phyloP scores from a whole-genome alignment of 345 rosid species.

The Hypericum perforatum region DNA sequence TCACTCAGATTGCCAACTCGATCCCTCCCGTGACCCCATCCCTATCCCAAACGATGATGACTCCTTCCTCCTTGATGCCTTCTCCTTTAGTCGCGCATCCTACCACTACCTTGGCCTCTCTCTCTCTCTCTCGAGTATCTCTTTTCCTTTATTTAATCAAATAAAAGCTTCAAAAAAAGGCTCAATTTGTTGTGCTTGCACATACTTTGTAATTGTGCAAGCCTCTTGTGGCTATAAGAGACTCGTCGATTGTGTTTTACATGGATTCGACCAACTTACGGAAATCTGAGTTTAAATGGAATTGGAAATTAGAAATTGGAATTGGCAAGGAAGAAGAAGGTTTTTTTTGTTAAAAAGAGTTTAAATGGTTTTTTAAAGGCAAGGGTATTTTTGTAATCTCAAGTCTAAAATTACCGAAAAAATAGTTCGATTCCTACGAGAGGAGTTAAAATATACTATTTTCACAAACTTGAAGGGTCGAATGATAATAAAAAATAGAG shows the following conservation, averaged over 20 bases:
- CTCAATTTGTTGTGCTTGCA: background rate
- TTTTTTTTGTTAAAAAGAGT: too few relatives aligned
- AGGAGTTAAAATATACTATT: too few relatives aligned
- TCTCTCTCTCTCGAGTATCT: background rate
- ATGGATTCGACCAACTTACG: conserved; percentile 46
- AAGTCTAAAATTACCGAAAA: too few relatives aligned
- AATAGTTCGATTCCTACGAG: too few relatives aligned
- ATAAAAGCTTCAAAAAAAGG: conserved; percentile 5
- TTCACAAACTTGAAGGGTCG: too few relatives aligned
- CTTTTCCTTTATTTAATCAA: conserved; percentile 1
- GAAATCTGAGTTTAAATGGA: conserved; percentile 34
- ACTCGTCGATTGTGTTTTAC: conserved; percentile 59
- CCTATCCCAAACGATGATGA: conserved; percentile 33
- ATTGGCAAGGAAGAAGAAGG: too few relatives aligned
- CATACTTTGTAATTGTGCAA: too few relatives aligned
- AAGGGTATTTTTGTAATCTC: too few relatives aligned
- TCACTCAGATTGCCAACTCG: conserved; percentile 68
- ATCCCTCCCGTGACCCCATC: conserved; percentile 37
- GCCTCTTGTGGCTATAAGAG: conserved; percentile 52
- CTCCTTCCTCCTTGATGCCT: conserved; percentile 42
- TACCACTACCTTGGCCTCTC: conserved; percentile 49
- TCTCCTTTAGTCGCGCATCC: conserved; percentile 61
- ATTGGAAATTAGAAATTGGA: too few relatives aligned
- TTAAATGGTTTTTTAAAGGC: too few relatives aligned
- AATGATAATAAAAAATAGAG: too few relatives aligned